phyloP scores from a whole-genome alignment of 2,329 filamentous ascomycete genomes.

The Nemania sp. region DNA sequence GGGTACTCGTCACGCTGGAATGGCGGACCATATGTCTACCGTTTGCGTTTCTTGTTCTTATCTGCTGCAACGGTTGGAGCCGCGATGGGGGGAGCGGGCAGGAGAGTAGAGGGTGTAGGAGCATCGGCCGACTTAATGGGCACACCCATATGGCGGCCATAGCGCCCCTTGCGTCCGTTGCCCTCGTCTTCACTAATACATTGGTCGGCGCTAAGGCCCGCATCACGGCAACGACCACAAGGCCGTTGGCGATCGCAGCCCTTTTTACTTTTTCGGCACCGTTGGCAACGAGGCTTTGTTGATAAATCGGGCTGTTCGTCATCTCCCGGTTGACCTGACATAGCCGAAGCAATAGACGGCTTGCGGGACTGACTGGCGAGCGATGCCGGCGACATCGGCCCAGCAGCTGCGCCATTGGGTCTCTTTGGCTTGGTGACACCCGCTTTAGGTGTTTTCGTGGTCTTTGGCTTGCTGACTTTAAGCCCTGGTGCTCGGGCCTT shows the following conservation, averaged over 20 bases:
- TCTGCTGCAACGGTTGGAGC: conserved; percentile 50
- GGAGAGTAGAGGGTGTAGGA: conserved; percentile 39
- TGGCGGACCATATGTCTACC: conserved; percentile 43
- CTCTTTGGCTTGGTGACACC: conserved; percentile 60
- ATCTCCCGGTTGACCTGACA: conserved; percentile 66
- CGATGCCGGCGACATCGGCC: conserved; percentile 66
- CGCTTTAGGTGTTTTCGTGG: conserved; percentile 44
- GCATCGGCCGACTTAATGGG: conserved; percentile 63
- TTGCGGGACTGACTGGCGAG: conserved; percentile 72
- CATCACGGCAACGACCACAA: conserved; percentile 93
- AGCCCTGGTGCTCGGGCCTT: conserved; percentile 39
- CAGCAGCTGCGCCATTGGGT: conserved; percentile 43
- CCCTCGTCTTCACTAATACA: conserved; percentile 98
- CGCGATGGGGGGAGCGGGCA: conserved; percentile 48
- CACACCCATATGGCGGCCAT: conserved; percentile 73
- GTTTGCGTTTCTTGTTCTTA: conserved; percentile 66
- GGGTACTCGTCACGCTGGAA: not conserved
- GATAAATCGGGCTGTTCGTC: conserved; percentile 92
- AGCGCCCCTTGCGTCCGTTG: conserved; percentile 94
- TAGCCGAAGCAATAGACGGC: conserved; percentile 67
- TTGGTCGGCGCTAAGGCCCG: conserved; percentile 87
- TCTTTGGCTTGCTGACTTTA: conserved; percentile 52
- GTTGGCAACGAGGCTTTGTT: conserved; percentile 94
- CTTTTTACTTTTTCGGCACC: conserved; percentile 99
- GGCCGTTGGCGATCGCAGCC: conserved; percentile 96